phyloP scores from a whole-genome alignment of 2,329 filamentous ascomycete species.

The Fusarium equiseti region DNA sequence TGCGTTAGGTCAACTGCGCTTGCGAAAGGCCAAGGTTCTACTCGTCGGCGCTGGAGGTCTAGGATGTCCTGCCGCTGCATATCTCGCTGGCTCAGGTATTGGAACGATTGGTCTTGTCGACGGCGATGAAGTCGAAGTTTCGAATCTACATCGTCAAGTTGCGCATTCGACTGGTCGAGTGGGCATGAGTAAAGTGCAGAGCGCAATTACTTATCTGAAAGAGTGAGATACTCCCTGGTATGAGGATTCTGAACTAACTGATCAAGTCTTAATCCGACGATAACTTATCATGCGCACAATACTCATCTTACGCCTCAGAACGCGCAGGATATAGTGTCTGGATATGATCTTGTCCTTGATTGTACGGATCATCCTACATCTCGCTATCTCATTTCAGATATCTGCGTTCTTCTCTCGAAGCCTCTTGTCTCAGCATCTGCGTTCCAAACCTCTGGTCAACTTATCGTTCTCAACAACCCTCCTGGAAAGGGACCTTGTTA shows the following conservation, averaged over 20 bases:
- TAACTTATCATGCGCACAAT: conserved; percentile 72
- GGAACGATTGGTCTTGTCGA: conserved; percentile 88
- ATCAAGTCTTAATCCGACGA: conserved; percentile 76
- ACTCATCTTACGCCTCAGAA: conserved; percentile 76
- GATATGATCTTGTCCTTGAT: conserved; percentile 89
- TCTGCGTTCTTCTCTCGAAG: conserved; percentile 82
- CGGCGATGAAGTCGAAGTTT: conserved; percentile 86
- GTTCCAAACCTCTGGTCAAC: conserved; percentile 87
- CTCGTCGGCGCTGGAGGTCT: conserved; percentile 90
- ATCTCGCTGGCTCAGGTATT: conserved; percentile 89
- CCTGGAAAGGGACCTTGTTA: conserved; percentile 86
- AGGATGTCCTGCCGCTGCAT: conserved; percentile 92
- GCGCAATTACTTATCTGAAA: conserved; percentile 71
- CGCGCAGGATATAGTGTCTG: conserved; percentile 72
- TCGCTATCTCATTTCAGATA: conserved; percentile 92
- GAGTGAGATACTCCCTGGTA: conserved; percentile 56
- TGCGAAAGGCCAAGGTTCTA: conserved; percentile 78
- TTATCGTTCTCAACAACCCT: conserved; percentile 89
- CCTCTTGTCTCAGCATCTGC: conserved; percentile 91
- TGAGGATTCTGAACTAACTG: neutral
- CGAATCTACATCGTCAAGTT: conserved; percentile 93
- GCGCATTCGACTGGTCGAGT: conserved; percentile 79
- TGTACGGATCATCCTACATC: conserved; percentile 95
- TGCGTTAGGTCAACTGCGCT: conserved; percentile 75
- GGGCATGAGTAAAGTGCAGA: conserved; percentile 84